Evolutionary conservation across 768 basidiomycete species (phyloP).

Genomic region (Xerocomellus dryophilus): DNA sequence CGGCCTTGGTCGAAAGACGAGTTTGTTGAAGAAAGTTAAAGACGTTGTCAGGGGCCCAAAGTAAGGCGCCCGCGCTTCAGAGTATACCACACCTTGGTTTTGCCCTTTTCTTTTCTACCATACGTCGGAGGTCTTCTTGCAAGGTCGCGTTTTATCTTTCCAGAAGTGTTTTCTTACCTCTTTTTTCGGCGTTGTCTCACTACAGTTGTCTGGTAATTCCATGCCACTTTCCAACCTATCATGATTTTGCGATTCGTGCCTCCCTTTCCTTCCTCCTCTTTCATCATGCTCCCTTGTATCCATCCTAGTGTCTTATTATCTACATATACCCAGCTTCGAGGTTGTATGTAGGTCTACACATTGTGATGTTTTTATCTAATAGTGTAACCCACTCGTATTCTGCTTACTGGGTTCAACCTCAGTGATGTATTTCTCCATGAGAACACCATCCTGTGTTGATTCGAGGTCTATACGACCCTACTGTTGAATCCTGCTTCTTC

Average conservation of each 20-base stretch:
- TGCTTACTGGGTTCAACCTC: background rate
- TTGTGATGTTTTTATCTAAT: slow-evolving; percentile 29
- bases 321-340: slow-evolving; percentile 34
- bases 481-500: slow-evolving; percentile 48
- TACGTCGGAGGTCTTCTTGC: slow-evolving; percentile 7
- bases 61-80: slow-evolving; percentile 19
- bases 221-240: slow-evolving; percentile 1
- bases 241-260: slow-evolving; percentile 10
- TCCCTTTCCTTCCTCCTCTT: background rate
- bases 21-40: slow-evolving; percentile 77
- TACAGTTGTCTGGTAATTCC: slow-evolving; percentile 1
- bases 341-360: slow-evolving; percentile 35
- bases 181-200: background rate
- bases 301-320: slow-evolving; percentile 29
- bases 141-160: slow-evolving; percentile 1
- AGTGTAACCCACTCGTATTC: slow-evolving; percentile 28
- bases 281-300: slow-evolving; percentile 32
- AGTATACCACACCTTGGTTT: slow-evolving; percentile 6
- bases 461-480: slow-evolving; percentile 25
- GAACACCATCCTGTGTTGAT: background rate
- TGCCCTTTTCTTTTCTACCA: background rate
- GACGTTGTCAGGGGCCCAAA: slow-evolving; percentile 62
- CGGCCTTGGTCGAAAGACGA: slow-evolving; percentile 67
- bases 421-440: no score
- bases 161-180: background rate